Conservation (phyloP, 208 protist species). For the Leishmania tropica region DNA sequence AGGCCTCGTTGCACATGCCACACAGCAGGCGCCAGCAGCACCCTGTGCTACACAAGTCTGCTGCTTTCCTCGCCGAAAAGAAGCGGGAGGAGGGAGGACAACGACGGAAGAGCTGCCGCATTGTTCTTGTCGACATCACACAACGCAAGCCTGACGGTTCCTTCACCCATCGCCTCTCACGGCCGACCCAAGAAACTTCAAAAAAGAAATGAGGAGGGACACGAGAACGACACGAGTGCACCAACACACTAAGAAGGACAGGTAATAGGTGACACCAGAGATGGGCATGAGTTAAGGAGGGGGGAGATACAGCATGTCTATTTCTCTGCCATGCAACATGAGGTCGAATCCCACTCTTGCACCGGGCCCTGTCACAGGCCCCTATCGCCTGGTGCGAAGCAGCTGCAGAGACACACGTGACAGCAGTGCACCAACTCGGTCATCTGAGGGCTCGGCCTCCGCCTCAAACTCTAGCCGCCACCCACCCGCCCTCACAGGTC, state of each 20-base stretch:
- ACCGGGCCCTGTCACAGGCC: too few relatives aligned
- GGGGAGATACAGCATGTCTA: too few relatives aligned
- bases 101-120: not conserved
- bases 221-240: not conserved
- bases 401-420: not conserved
- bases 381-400: not conserved
- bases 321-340: too few relatives aligned
- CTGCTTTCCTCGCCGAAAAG: not conserved
- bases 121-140: not conserved
- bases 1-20: too few relatives aligned
- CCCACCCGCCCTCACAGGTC: not conserved
- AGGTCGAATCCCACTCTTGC: too few relatives aligned
- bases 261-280: not conserved
- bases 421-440: not conserved
- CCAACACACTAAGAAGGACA: not conserved
- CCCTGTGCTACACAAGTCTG: too few relatives aligned
- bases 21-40: too few relatives aligned
- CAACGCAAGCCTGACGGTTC: not conserved
- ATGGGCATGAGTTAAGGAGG: not conserved
- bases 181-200: not conserved
- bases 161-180: not conserved
- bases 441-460: not conserved
- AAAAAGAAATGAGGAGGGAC: not conserved
- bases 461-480: not conserved
- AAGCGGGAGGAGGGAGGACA: not conserved